Conservation (phyloP, 2,329 filamentous ascomycete species). For the Fusarium pseudonygamai region DNA sequence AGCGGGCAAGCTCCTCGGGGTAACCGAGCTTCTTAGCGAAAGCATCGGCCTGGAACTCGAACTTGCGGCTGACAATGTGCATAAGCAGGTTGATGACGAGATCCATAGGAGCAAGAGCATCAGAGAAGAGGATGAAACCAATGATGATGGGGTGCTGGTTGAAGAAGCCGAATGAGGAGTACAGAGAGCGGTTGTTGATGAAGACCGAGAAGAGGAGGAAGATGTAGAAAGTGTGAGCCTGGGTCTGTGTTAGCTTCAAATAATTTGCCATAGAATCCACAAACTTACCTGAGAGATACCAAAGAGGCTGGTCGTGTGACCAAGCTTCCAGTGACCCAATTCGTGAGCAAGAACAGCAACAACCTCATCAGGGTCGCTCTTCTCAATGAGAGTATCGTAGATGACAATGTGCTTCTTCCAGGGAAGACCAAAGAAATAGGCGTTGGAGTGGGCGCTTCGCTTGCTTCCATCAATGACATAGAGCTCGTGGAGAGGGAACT, state of each 20-base stretch:
- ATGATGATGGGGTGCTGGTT: slow-evolving; percentile 90
- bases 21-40: slow-evolving; percentile 91
- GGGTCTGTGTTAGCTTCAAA: slow-evolving; percentile 43
- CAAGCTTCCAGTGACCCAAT: slow-evolving; percentile 95
- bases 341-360: slow-evolving; percentile 96
- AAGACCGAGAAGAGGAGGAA: slow-evolving; percentile 97
- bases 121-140: slow-evolving; percentile 96
- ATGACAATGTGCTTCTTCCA: slow-evolving; percentile 99
- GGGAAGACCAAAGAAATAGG: slow-evolving; percentile 95
- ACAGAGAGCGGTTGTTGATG: slow-evolving; percentile 93
- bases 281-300: slow-evolving; percentile 78
- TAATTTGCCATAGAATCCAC: background rate
- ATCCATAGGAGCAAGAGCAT: slow-evolving; percentile 94
- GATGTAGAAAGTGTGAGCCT: slow-evolving; percentile 96
- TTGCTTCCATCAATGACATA: slow-evolving; percentile 95
- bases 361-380: slow-evolving; percentile 90
- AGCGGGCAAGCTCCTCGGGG: slow-evolving; percentile 81
- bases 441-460: slow-evolving; percentile 86
- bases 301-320: slow-evolving; percentile 92
- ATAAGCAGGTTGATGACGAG: slow-evolving; percentile 93
- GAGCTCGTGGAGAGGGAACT: slow-evolving; percentile 92
- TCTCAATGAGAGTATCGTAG: slow-evolving; percentile 96
- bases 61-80: slow-evolving; percentile 93
- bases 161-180: slow-evolving; percentile 89
- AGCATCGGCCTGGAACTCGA: slow-evolving; percentile 94